These are phyloP conservation scores for Petasospora fabianii DNA, from an alignment of 1,139 yeast species.

Conservation along the genomic window DNA sequence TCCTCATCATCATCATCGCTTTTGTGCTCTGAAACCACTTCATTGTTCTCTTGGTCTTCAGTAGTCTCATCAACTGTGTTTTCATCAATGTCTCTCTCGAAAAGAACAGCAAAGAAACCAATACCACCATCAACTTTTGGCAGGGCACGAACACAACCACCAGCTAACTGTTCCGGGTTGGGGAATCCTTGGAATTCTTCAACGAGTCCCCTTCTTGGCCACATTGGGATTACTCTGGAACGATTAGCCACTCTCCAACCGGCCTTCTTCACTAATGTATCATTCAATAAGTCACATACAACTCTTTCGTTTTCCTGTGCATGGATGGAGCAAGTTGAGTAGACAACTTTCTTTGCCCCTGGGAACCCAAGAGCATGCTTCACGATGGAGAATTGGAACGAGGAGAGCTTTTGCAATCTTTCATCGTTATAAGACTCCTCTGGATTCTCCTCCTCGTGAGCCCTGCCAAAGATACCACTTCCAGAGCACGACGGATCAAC, in stretches of 20 bases:
- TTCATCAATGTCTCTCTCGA: constrained; percentile 29
- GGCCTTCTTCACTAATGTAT: constrained; percentile 49
- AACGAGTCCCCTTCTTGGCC: constrained; percentile 82
- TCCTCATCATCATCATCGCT: constrained; percentile 3
- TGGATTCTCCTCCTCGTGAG: constrained; percentile 34
- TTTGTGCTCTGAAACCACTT: background rate
- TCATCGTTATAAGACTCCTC: constrained; percentile 44
- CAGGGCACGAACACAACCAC: constrained; percentile 79
- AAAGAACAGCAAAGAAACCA: constrained; percentile 83
- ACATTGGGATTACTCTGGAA: constrained; percentile 63
- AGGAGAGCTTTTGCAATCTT: constrained; percentile 69
- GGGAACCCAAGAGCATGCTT: constrained; percentile 88
- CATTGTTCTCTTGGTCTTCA: constrained; percentile 4
- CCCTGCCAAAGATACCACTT: constrained; percentile 91
- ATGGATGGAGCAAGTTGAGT: constrained; percentile 93
- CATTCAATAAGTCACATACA: constrained; percentile 70
- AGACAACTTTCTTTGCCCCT: constrained; percentile 71
- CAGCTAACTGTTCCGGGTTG: constrained; percentile 55
- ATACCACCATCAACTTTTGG: constrained; percentile 95
- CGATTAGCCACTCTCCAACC: constrained; percentile 78
- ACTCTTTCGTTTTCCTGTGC: constrained; percentile 92
- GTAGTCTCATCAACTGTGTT: constrained; percentile 3
- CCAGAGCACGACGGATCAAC: constrained; percentile 99
- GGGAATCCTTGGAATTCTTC: constrained; percentile 58
- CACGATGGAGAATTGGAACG: constrained; percentile 83